These are phyloP conservation scores for Hortaea sp. DNA, from an alignment of 2,329 filamentous ascomycete species.

Conservation along the genomic window DNA sequence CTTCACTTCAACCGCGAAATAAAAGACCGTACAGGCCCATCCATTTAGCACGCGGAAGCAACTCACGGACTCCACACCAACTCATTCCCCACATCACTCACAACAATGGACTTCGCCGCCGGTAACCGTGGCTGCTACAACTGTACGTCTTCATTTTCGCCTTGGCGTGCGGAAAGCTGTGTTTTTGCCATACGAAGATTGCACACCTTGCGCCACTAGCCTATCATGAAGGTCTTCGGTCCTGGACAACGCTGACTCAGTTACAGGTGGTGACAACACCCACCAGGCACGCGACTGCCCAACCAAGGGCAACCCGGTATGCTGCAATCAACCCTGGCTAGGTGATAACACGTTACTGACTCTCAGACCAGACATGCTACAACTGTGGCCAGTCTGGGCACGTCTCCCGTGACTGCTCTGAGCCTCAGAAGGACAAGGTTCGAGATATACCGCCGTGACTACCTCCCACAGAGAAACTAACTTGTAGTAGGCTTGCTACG, in stretches of 20 bases:
- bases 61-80: not conserved
- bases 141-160: conserved; percentile 34
- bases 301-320: conserved; percentile 33
- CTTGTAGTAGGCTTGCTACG: conserved; percentile 26
- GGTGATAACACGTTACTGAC: not conserved
- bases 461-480: conserved; percentile 15
- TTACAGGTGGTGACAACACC: conserved; percentile 37
- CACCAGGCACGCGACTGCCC: conserved; percentile 43
- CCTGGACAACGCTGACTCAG: conserved; percentile 1
- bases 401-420: conserved; percentile 72
- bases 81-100: not conserved
- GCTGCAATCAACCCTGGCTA: not conserved
- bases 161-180: not conserved
- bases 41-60: no score
- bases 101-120: conserved; percentile 1
- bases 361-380: conserved; percentile 29
- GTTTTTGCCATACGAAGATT: not conserved
- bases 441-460: not conserved
- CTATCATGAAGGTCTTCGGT: no score
- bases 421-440: conserved; percentile 71
- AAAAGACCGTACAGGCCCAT: not conserved
- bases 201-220: not conserved
- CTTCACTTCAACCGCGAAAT: not conserved
- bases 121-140: conserved; percentile 49
- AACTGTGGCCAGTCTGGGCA: conserved; percentile 38